These are phyloP conservation scores for Hericium coralloides DNA, from an alignment of 768 basidiomycete genomes.

Conservation along the genomic window DNA sequence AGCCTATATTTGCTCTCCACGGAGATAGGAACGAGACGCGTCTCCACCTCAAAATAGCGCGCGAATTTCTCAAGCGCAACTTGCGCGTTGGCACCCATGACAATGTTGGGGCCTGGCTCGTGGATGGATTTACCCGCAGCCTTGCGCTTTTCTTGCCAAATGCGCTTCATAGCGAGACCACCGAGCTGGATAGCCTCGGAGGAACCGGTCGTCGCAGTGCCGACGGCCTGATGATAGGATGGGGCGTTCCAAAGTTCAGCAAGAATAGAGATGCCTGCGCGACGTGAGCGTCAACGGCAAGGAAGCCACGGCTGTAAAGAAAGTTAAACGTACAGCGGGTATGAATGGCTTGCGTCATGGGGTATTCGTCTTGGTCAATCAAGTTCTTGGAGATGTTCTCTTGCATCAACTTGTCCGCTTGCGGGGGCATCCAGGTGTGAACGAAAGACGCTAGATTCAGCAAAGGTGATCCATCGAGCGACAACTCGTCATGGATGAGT, in stretches of 20 bases:
- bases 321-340: constrained; percentile 4
- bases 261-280: constrained; percentile 41
- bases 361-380: constrained; percentile 66
- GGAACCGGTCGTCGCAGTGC: constrained; percentile 63
- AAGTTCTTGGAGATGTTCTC: constrained; percentile 64
- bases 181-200: constrained; percentile 69
- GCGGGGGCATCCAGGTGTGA: constrained; percentile 52
- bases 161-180: constrained; percentile 62
- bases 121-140: constrained; percentile 55
- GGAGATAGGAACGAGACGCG: constrained; percentile 53
- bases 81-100: constrained; percentile 64
- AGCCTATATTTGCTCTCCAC: constrained; percentile 71
- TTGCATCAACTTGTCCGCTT: constrained; percentile 45
- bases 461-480: constrained; percentile 43
- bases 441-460: constrained; percentile 65
- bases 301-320: background rate
- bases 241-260: constrained; percentile 65
- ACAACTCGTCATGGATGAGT: constrained; percentile 56
- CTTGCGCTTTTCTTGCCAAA: constrained; percentile 63
- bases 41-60: constrained; percentile 59
- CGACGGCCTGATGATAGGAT: constrained; percentile 42
- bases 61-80: constrained; percentile 68
- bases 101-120: constrained; percentile 56
- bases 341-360: constrained; percentile 36
- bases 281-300: constrained; percentile 32